Evolutionary conservation across 352 stramenopile species (phyloP).

Genomic region (Globisporangium carolinianum): DNA sequence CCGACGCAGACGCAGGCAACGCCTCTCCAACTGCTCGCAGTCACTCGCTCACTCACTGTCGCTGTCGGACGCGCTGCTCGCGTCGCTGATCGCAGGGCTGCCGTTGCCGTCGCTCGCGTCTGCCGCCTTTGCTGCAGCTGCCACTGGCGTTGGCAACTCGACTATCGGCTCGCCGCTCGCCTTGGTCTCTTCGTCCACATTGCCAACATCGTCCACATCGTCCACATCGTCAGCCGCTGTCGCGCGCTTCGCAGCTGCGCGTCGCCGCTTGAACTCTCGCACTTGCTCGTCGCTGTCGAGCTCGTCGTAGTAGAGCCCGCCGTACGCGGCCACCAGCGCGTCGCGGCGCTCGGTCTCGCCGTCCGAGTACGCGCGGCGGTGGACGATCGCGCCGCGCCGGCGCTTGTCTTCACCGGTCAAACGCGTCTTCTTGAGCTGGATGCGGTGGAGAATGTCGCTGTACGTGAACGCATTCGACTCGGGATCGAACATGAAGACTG

Average conservation of each 20-base stretch:
- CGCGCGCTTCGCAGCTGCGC: slow-evolving; percentile 17
- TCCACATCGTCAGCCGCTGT: background rate
- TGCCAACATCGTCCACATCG: background rate
- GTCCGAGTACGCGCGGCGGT: slow-evolving; percentile 69
- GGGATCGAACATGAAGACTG: slow-evolving; percentile 73
- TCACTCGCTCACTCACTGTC: slow-evolving; percentile 41
- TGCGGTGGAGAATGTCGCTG: slow-evolving; percentile 62
- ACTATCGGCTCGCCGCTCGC: slow-evolving; percentile 12
- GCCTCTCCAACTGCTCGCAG: background rate
- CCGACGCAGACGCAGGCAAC: no score
- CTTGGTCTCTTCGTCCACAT: slow-evolving; percentile 45
- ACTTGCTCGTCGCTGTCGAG: slow-evolving; percentile 60
- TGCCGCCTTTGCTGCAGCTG: slow-evolving; percentile 3
- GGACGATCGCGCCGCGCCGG: slow-evolving; percentile 65
- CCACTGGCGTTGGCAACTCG: background rate
- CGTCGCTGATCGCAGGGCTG: slow-evolving; percentile 62
- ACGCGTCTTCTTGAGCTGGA: slow-evolving; percentile 82
- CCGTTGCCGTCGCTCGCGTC: slow-evolving; percentile 22
- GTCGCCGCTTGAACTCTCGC: slow-evolving; percentile 60
- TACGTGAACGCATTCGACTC: slow-evolving; percentile 77
- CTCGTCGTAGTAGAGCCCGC: slow-evolving; percentile 56
- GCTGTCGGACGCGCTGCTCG: slow-evolving; percentile 46
- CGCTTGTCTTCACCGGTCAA: slow-evolving; percentile 72
- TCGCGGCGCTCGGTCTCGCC: slow-evolving; percentile 50
- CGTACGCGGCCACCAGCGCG: slow-evolving; percentile 52